These are phyloP conservation scores for Diospyros kaki DNA, from an alignment of 148 eudicot species.

Conservation along the genomic window DNA sequence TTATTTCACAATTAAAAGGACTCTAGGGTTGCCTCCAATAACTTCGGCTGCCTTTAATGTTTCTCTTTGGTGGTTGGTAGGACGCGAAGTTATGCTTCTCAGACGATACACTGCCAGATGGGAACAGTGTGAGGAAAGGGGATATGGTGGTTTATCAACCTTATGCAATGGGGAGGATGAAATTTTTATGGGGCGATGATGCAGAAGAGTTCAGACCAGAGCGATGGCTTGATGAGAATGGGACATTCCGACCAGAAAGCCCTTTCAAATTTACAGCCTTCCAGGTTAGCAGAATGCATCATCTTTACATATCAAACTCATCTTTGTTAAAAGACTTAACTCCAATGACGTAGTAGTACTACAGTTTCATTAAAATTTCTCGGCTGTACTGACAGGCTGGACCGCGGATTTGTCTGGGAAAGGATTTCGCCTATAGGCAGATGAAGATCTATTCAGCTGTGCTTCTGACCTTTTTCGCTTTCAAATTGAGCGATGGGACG, in stretches of 20 bases:
- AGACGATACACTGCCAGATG: conserved; percentile 78
- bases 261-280: conserved; percentile 83
- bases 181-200: conserved; percentile 71
- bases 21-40: too few species aligned
- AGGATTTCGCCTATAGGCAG: conserved; percentile 66
- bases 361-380: too few species aligned
- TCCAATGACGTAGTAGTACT: background rate
- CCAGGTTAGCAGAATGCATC: conserved; percentile 32
- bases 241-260: conserved; percentile 60
- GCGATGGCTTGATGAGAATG: conserved; percentile 71
- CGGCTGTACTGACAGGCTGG: conserved; percentile 39
- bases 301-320: background rate
- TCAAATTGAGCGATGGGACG: conserved; percentile 45
- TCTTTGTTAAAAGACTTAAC: background rate
- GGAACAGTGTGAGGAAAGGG: conserved; percentile 65
- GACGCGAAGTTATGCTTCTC: conserved; percentile 59
- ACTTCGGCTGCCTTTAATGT: too few species aligned
- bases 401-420: conserved; percentile 59
- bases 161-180: conserved; percentile 91
- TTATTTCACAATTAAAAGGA: too few species aligned
- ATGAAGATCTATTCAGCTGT: conserved; percentile 66
- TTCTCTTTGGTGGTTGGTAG: conserved; percentile 18
- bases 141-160: conserved; percentile 65
- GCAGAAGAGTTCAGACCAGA: conserved; percentile 67
- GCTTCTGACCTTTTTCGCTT: conserved; percentile 41